Evolutionary conservation across 306 rosid species (phyloP).

Genomic region (Gleditsia sinensis): DNA sequence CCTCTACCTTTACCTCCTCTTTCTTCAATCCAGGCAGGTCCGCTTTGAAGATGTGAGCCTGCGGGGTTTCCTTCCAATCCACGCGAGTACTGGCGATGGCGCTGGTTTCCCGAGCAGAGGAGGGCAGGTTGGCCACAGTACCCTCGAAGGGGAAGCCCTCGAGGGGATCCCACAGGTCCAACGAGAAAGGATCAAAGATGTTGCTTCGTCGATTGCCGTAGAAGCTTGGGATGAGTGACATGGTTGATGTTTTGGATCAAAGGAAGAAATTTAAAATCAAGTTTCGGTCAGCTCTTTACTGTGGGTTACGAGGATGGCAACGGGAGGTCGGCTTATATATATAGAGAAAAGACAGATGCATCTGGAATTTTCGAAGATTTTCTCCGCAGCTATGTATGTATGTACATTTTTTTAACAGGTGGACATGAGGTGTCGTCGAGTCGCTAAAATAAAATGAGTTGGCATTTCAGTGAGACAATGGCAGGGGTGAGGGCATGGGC

Average conservation of each 20-base stretch:
- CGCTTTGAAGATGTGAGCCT: slow-evolving; percentile 38
- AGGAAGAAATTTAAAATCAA: neutral
- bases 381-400: neutral
- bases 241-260: neutral
- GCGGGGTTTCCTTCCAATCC: slow-evolving; percentile 42
- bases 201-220: slow-evolving; percentile 31
- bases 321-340: neutral
- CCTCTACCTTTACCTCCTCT: slow-evolving; percentile 41
- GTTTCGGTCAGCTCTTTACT: neutral
- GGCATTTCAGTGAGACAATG: neutral
- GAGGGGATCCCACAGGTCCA: slow-evolving; percentile 30
- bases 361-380: neutral
- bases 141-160: neutral
- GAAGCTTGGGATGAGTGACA: slow-evolving; percentile 38
- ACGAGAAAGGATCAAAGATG: slow-evolving; percentile 33
- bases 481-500: neutral
- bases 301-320: neutral
- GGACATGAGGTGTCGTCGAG: neutral
- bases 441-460: neutral
- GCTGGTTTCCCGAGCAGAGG: slow-evolving; percentile 7
- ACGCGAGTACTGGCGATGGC: slow-evolving; percentile 35
- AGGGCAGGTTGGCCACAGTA: neutral
- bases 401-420: neutral
- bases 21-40: slow-evolving; percentile 41
- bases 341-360: neutral